These are phyloP conservation scores for Pyricularia grisea DNA, from an alignment of 2,329 filamentous ascomycete genomes.

Conservation along the genomic window DNA sequence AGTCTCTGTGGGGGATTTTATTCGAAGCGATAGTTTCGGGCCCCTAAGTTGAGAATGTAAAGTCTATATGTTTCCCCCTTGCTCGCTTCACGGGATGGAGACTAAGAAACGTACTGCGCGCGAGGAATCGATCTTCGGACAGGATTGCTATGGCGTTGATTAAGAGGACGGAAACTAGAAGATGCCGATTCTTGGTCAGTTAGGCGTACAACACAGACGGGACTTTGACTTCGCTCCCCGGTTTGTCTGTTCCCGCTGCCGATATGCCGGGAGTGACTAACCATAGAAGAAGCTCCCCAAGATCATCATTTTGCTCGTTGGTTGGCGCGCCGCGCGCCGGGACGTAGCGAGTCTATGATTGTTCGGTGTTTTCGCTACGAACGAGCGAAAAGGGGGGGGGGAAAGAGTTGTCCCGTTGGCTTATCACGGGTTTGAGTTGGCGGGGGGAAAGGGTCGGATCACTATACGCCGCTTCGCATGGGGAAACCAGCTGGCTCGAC, in stretches of 20 bases:
- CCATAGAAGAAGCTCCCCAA: slow-evolving; percentile 23
- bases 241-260: neutral
- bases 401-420: no score
- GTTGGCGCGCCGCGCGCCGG: neutral
- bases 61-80: no score
- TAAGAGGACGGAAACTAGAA: slow-evolving; percentile 68
- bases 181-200: neutral
- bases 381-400: no score
- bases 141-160: slow-evolving; percentile 91
- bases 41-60: neutral
- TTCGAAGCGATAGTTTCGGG: neutral
- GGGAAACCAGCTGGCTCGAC: neutral
- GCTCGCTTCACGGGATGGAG: neutral
- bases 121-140: slow-evolving; percentile 89
- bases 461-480: neutral
- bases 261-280: slow-evolving; percentile 7
- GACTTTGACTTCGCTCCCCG: no score
- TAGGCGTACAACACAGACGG: neutral
- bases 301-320: slow-evolving; percentile 16
- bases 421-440: neutral
- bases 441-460: neutral
- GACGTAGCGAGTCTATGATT: neutral
- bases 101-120: slow-evolving; percentile 54
- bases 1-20: neutral
- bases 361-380: neutral